Percentiles rank a stretch among this genome's conserved stretches.
phyloP scores from a whole-genome alignment of 2,329 filamentous ascomycete species.

The Achaetomium macrosporum region DNA sequence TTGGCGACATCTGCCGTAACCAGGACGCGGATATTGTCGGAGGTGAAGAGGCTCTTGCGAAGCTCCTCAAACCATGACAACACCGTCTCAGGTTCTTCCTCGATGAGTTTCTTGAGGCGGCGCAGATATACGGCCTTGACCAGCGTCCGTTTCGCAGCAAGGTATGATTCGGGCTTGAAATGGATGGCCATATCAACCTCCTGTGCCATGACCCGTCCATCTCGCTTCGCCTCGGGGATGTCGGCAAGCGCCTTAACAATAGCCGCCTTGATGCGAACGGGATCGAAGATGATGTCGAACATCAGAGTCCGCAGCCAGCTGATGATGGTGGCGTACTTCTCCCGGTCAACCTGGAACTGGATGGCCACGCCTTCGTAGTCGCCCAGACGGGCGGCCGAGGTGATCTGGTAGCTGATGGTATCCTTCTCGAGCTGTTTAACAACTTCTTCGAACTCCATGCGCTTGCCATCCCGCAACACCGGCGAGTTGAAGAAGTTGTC shows the following conservation, averaged over 20 bases:
- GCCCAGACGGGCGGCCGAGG: slow-evolving; percentile 60
- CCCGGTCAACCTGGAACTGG: slow-evolving; percentile 76
- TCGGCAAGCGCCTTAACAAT: slow-evolving; percentile 82
- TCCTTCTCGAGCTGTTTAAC: slow-evolving; percentile 88
- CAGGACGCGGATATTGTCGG: slow-evolving; percentile 78
- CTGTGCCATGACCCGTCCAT: slow-evolving; percentile 62
- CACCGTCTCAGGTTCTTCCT: slow-evolving; percentile 68
- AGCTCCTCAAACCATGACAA: slow-evolving; percentile 73
- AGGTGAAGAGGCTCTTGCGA: slow-evolving; percentile 68
- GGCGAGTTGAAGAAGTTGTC: slow-evolving; percentile 95
- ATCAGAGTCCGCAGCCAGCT: slow-evolving; percentile 81
- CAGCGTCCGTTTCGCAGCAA: slow-evolving; percentile 72
- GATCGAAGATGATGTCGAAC: slow-evolving; percentile 84
- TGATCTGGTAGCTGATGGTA: slow-evolving; percentile 76
- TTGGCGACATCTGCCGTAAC: slow-evolving; percentile 75
- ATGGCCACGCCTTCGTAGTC: slow-evolving; percentile 79
- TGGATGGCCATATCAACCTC: slow-evolving; percentile 74
- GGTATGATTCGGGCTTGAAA: slow-evolving; percentile 67
- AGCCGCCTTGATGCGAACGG: slow-evolving; percentile 54
- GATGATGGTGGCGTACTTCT: slow-evolving; percentile 79
- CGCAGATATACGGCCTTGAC: slow-evolving; percentile 86
- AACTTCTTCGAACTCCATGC: slow-evolving; percentile 82
- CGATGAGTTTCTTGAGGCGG: slow-evolving; percentile 73
- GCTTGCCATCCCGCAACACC: slow-evolving; percentile 67
- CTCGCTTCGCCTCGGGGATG: slow-evolving; percentile 85